phyloP scores from a whole-genome alignment of 148 eudicot species.

The Rhododendron williamsianum region DNA sequence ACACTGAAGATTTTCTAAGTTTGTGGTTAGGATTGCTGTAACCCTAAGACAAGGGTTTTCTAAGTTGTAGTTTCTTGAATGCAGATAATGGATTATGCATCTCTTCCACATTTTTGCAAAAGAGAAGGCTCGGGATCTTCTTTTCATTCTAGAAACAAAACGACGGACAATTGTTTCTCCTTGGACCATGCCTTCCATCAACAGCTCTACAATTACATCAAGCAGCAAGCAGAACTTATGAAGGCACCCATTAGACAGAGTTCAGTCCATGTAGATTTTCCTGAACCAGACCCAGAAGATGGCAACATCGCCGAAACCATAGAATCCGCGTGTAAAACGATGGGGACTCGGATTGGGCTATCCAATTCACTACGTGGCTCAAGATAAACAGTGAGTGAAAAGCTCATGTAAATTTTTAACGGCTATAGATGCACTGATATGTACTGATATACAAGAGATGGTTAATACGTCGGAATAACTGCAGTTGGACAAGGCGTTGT shows the following conservation, averaged over 20 bases:
- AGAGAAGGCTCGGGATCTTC: constrained; percentile 90
- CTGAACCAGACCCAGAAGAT: constrained; percentile 70
- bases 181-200: constrained; percentile 70
- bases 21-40: neutral
- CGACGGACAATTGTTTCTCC: constrained; percentile 54
- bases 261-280: constrained; percentile 75
- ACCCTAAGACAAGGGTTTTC: neutral
- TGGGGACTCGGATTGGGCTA: constrained; percentile 41
- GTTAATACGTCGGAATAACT: neutral
- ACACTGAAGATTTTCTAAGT: neutral
- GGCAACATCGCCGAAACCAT: constrained; percentile 67
- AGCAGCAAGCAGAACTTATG: constrained; percentile 42
- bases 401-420: neutral
- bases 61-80: constrained; percentile 5
- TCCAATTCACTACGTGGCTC: constrained; percentile 37
- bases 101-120: constrained; percentile 93
- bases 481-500: constrained; percentile 8
- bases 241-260: constrained; percentile 50
- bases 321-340: constrained; percentile 56
- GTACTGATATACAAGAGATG: neutral
- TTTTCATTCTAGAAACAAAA: constrained; percentile 51
- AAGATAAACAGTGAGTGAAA: constrained; percentile 52
- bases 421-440: neutral
- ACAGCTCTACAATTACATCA: constrained; percentile 56
- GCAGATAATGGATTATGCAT: constrained; percentile 92